phyloP scores from a whole-genome alignment of 148 eudicot species.

The Spergularia marina region DNA sequence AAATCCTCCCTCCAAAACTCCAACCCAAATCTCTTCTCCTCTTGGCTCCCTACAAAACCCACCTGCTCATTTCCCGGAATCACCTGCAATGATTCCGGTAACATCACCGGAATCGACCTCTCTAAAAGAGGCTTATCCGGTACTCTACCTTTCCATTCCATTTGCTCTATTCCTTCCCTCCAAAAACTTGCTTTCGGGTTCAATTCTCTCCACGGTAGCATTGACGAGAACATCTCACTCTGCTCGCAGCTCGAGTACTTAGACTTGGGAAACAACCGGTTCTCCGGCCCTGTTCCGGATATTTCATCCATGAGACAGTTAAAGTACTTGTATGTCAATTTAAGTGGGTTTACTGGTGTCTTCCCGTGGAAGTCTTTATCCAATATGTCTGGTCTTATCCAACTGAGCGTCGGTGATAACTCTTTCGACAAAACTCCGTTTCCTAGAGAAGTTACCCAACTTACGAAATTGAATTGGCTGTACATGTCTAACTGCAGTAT shows the following conservation, averaged over 20 bases:
- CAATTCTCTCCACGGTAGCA: slow-evolving; percentile 44
- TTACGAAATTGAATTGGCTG: slow-evolving; percentile 43
- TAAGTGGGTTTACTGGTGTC: slow-evolving; percentile 53
- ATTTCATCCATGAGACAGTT: slow-evolving; percentile 42
- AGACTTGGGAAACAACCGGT: slow-evolving; percentile 69
- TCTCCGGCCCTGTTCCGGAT: slow-evolving; percentile 57
- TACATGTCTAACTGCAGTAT: slow-evolving; percentile 75
- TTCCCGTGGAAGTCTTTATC: slow-evolving; percentile 70
- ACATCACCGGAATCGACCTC: slow-evolving; percentile 51
- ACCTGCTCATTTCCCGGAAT: slow-evolving; percentile 37
- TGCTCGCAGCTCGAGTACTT: slow-evolving; percentile 53
- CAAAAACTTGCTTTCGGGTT: slow-evolving; percentile 61
- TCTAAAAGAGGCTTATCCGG: slow-evolving; percentile 51
- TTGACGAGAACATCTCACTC: slow-evolving; percentile 31
- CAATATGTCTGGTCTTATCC: slow-evolving; percentile 44
- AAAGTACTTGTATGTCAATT: slow-evolving; percentile 45
- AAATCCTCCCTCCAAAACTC: slow-evolving; percentile 36
- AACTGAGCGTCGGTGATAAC: slow-evolving; percentile 72
- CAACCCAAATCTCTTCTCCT: slow-evolving; percentile 32
- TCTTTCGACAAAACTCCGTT: slow-evolving; percentile 44
- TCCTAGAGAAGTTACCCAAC: slow-evolving; percentile 38
- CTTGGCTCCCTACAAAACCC: slow-evolving; percentile 32
- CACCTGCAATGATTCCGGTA: slow-evolving; percentile 32
- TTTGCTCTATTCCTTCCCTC: slow-evolving; percentile 53
- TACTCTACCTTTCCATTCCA: slow-evolving; percentile 36